Base-by-base conservation (phyloP, 2,329 filamentous ascomycete genomes). In the Penicillium rolfsii region DNA sequence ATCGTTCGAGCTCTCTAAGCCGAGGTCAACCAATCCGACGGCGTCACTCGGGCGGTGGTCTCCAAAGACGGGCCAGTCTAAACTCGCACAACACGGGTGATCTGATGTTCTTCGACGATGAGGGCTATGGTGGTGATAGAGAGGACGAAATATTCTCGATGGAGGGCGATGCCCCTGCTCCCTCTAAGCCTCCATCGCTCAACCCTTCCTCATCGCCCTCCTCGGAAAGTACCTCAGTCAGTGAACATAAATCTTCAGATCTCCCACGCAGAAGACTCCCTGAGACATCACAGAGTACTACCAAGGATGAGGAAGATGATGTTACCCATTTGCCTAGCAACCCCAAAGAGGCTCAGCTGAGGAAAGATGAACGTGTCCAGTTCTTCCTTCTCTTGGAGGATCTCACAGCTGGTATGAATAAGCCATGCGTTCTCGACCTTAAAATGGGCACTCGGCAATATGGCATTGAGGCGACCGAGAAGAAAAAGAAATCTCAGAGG, bases 361-460 rank as follows among this genome's bases (percentile, higher is more conserved):
- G 71, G 14, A 72, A 75, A 24, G 79, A 80, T 54, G 78, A 82
- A 56, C 88, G 94, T 35, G 91, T 96, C 4, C 91, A 97, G 70
- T 96, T 94, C 73, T 99, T 99, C 74, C 81, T 99, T 14, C 83
- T 99, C 0, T 81, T 99, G 9, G 95, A 99, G 77, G 95, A 99
- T 74, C 84, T 99, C 52, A 99, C 95, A 1, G 91, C 94, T 1
- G 94, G 94, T 36, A 98, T 99, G 95, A 93, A 92, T 73, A 88
- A 91, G 54, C 95, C 95, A 5, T 98, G 95, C 77, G 96, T 99
- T 61, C 90, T 99, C 76, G 95, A 99, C 74, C 82, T 99, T 64
- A 99, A 99, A 75, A 99, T 99, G 95, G 95, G 95, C 22, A 99
- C 95, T 7, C 89, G 95, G 2, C 95, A 99, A 73, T 98, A 97